Base-by-base conservation (phyloP, 331 rosid genomes). In the Quercus phellos region DNA sequence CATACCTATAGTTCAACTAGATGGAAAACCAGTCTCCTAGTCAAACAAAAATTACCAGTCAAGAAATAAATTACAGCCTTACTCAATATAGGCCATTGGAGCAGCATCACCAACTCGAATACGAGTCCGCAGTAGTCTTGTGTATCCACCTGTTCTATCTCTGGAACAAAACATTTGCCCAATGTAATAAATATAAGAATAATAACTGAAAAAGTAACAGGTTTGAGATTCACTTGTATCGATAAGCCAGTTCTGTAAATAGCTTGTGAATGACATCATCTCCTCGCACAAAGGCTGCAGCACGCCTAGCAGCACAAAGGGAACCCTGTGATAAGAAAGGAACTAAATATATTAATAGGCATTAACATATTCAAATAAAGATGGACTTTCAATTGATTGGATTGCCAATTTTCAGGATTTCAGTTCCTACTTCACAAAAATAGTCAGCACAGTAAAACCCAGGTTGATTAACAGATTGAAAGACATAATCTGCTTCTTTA, bases 61-160 rank as follows among this genome's bases (percentile, higher is more conserved):
- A 80, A 70, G 35, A 6, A 72, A 46, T 5, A 19, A 27, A 75
- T 51, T 11, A 73, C 16, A 63, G 78, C 43, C 85, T 86, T 94
- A 91, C 98, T 95, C 99, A 12, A 95, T 91, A 81, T 92, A 92
- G 14, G 97, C 98, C 98, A 95, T 93, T 11, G 98, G 98, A 46
- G 99, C 98, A 70, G 99, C 98, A 82, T 95, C 99, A 51, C 99
- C 99, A 68, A 92, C 96, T 74, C 99, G 88, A 75, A 92, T 94
- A 13, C 97, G 97, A 58, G 95, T 94, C 59, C 99, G 89, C 78
- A 95, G 98, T 87, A 92, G 3, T 74, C 99, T 89, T 43, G 99
- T 95, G 84, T 95, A 91, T 70, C 99, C 98, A 64, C 99, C 99
- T 38, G 84, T 87, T 81, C 98, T 88, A 83, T 95, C 92, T 86